Conservation (phyloP, 2,329 filamentous ascomycete genomes). For the Ascochyta pisi region DNA sequence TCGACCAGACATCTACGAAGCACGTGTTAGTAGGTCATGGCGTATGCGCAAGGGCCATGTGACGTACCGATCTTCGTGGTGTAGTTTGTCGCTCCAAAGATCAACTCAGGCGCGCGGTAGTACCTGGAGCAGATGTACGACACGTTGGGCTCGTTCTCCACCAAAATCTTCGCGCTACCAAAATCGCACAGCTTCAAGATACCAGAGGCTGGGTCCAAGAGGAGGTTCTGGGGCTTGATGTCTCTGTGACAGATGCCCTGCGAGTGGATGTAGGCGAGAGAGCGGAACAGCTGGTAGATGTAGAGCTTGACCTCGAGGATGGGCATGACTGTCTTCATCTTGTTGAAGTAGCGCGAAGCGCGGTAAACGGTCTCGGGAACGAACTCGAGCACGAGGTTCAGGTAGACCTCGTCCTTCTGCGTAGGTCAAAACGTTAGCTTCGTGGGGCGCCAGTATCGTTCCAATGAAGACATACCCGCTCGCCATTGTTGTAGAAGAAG, state of each 20-base stretch:
- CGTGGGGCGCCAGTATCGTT: slow-evolving; percentile 22
- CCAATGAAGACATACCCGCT: slow-evolving; percentile 72
- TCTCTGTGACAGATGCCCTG: slow-evolving; percentile 99
- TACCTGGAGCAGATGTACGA: slow-evolving; percentile 99
- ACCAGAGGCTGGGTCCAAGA: slow-evolving; percentile 89
- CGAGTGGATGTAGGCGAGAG: slow-evolving; percentile 97
- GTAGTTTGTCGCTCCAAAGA: slow-evolving; percentile 99
- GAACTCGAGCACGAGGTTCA: slow-evolving; percentile 97
- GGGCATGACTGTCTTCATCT: slow-evolving; percentile 99
- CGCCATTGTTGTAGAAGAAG: slow-evolving; percentile 99
- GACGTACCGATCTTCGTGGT: slow-evolving; percentile 97
- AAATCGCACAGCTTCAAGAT: slow-evolving; percentile 98
- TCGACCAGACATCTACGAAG: slow-evolving; percentile 92
- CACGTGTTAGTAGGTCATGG: slow-evolving; percentile 27
- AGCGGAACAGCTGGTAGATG: slow-evolving; percentile 99
- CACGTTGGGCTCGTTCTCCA: slow-evolving; percentile 98
- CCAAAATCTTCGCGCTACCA: slow-evolving; percentile 96
- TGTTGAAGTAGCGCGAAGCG: slow-evolving; percentile 98
- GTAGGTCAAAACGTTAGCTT: slow-evolving; percentile 42
- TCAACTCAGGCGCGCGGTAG: slow-evolving; percentile 96
- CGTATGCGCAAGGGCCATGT: slow-evolving; percentile 8
- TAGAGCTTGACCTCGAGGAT: slow-evolving; percentile 99
- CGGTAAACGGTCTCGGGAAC: slow-evolving; percentile 98
- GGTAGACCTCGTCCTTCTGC: slow-evolving; percentile 90
- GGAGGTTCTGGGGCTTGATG: slow-evolving; percentile 98